Evolutionary conservation across 1,139 yeast species (phyloP).

Genomic region (Taiozyma sp.): DNA sequence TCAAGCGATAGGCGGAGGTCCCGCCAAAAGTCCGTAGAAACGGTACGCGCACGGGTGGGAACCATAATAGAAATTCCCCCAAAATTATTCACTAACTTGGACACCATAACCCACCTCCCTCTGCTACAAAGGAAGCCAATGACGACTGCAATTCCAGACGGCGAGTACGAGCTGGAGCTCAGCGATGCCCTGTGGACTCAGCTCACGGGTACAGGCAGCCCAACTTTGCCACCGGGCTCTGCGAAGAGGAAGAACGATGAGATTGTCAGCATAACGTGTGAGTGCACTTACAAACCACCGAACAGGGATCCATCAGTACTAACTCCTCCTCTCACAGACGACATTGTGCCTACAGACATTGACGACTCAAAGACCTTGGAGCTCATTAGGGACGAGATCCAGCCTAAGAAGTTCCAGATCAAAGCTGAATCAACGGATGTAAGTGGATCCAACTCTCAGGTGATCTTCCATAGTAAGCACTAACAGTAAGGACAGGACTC

Average conservation of each 20-base stretch:
- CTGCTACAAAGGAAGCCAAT: background rate
- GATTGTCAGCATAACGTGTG: constrained; percentile 16
- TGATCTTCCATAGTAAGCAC: background rate
- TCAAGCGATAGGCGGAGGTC: background rate
- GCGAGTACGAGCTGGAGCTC: constrained; percentile 20
- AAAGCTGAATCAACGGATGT: constrained; percentile 5
- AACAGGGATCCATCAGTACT: background rate
- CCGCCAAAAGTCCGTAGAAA: background rate
- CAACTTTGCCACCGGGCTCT: background rate
- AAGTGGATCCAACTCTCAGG: background rate
- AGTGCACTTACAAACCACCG: constrained; percentile 2
- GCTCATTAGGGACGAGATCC: background rate
- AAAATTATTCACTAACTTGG: background rate
- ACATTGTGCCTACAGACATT: constrained; percentile 8
- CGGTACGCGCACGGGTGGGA: background rate
- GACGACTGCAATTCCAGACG: constrained; percentile 16
- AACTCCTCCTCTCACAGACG: constrained; percentile 4
- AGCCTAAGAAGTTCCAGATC: background rate
- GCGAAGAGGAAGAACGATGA: constrained; percentile 6
- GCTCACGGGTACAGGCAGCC: background rate
- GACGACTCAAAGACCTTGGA: constrained; percentile 8
- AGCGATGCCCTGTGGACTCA: constrained; percentile 12
- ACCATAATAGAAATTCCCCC: background rate
- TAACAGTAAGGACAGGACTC: background rate
- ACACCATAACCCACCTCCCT: background rate